Evolutionary conservation across 1,284 basidiomycete genomes (phyloP).

Genomic region (Boletus semigastroideus): DNA sequence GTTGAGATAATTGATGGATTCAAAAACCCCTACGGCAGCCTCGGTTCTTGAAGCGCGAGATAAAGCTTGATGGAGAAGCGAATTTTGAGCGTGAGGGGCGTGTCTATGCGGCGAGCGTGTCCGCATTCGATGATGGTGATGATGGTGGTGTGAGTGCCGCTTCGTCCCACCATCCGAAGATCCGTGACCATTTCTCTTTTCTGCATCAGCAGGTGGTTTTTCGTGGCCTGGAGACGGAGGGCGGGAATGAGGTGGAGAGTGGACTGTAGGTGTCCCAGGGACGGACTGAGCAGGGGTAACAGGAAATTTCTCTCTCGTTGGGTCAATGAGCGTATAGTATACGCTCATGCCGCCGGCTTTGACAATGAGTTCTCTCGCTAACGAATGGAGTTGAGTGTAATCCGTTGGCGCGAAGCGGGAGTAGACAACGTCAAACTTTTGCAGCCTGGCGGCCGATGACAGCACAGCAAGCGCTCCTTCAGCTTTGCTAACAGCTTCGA

Average conservation of each 20-base stretch:
- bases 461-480: constrained; percentile 59
- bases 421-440: constrained; percentile 67
- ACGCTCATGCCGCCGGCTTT: constrained; percentile 64
- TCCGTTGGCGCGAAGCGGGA: constrained; percentile 63
- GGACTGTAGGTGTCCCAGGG: constrained; percentile 38
- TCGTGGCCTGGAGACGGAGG: constrained; percentile 24
- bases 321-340: constrained; percentile 65
- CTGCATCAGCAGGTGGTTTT: background rate
- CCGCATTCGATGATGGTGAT: constrained; percentile 26
- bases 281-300: constrained; percentile 48
- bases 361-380: constrained; percentile 51
- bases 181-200: background rate
- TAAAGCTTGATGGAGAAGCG: constrained; percentile 32
- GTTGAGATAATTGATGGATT: constrained; percentile 76
- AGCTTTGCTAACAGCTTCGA: constrained; percentile 42
- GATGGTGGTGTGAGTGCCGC: constrained; percentile 2
- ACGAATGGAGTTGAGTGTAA: constrained; percentile 52
- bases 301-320: constrained; percentile 56
- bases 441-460: constrained; percentile 51
- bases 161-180: background rate
- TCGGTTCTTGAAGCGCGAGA: constrained; percentile 39
- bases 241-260: constrained; percentile 31
- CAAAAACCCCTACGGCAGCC: constrained; percentile 78
- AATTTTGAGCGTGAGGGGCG: constrained; percentile 21
- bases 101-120: constrained; percentile 14